Evolutionary conservation across 1,139 yeast genomes (phyloP).

Genomic region (Scheffersomyces parashehatae): DNA sequence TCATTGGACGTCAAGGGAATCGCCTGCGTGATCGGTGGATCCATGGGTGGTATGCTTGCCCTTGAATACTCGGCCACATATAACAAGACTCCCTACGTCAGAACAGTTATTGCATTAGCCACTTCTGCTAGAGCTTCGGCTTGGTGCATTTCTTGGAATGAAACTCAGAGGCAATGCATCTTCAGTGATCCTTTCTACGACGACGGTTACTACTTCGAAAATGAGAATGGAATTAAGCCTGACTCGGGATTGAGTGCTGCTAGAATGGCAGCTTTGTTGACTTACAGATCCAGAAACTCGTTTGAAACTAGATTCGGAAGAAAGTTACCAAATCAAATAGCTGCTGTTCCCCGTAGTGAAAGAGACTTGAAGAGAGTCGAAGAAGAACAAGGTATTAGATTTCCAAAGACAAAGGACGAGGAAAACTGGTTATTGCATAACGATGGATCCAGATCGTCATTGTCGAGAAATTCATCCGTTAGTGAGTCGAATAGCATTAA

Average conservation of each 20-base stretch:
- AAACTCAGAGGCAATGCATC: slow-evolving; percentile 93
- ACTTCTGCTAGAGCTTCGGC: slow-evolving; percentile 95
- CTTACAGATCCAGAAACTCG: slow-evolving; percentile 89
- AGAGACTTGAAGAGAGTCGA: slow-evolving; percentile 18
- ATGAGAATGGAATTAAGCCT: slow-evolving; percentile 67
- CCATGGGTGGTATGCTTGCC: slow-evolving; percentile 99
- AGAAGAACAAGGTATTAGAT: slow-evolving; percentile 23
- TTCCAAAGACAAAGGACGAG: slow-evolving; percentile 45
- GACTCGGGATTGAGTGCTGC: slow-evolving; percentile 90
- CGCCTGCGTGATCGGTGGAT: slow-evolving; percentile 91
- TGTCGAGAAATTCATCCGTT: slow-evolving; percentile 5
- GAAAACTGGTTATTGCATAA: slow-evolving; percentile 48
- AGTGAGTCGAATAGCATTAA: slow-evolving; percentile 6
- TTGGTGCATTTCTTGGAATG: slow-evolving; percentile 99
- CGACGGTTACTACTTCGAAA: slow-evolving; percentile 79
- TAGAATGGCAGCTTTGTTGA: slow-evolving; percentile 91
- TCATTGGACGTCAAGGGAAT: slow-evolving; percentile 73
- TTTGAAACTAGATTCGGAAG: slow-evolving; percentile 91
- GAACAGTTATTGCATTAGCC: slow-evolving; percentile 78
- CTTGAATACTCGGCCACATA: slow-evolving; percentile 76
- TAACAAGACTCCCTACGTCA: slow-evolving; percentile 70
- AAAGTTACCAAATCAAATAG: slow-evolving; percentile 47
- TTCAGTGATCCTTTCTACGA: slow-evolving; percentile 91
- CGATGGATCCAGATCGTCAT: slow-evolving; percentile 35
- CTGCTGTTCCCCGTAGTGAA: slow-evolving; percentile 16